Base-by-base conservation (phyloP, 2,329 filamentous ascomycete genomes). In the Alternaria solani region DNA sequence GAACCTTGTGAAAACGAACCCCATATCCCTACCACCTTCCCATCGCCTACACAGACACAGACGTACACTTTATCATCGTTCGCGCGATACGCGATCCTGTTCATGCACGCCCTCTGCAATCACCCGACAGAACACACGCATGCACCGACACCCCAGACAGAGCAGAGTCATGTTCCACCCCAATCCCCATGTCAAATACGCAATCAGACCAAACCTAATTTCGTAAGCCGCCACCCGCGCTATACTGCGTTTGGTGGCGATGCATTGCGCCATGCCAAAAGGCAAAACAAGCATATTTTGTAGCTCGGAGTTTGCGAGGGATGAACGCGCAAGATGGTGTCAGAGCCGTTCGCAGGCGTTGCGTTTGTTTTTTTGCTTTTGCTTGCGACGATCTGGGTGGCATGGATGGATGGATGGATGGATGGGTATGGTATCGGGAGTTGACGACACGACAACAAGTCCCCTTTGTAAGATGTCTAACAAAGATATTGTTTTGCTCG, bases 321-420 rank as follows among this genome's bases (percentile, higher is more conserved):
- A 12, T 4, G 30, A n/a, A 48, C 30, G 46, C 38, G 46, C 54
- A 41, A 51, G 30, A 52, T 52, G 28, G 55, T 51, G 55, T 42
- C 25, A 18, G 32, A 52, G 47, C 55, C 55, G 47, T 57, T 57
- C 36, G 28, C 39, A 42, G 47, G 11, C 11, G 6, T 34, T 36
- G 14, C 32, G 32, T 6, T 34, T 36, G 20, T 23, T 23, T 23
- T 23, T 23, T 23, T 23, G 20, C 20, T 36, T 5, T 1, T 36
- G 32, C 28, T 30, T 30, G 28, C 28, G 28, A 30, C 28, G 11
- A 23, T 23, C 20, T 23, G 20, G 20, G 2, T 23, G 20, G 20
- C 20, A 23, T 23, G 20, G 20, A 23, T 23, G 20, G 20, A 23
- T 23, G 20, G 20, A 23, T 23, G 20, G 20, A 23, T 23, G 20